phyloP scores from a whole-genome alignment of 192 early-diverging fungal species.

The Coemansia sp. region DNA sequence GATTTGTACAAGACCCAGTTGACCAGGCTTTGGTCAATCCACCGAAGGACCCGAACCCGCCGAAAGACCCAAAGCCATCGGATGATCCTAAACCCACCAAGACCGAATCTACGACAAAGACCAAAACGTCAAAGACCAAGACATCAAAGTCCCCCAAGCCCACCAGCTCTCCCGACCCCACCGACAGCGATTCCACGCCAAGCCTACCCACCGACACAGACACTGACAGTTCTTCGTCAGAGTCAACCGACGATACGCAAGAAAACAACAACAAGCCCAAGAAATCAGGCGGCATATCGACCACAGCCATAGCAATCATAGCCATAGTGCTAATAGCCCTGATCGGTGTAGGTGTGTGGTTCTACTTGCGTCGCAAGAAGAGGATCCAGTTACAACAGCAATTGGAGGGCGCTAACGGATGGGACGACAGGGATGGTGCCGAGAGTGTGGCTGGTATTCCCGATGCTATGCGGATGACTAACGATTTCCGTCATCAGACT shows the following conservation, averaged over 20 bases:
- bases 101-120: not conserved
- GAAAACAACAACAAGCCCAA: not conserved
- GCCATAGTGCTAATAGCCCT: not conserved
- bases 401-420: not conserved
- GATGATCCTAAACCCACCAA: not conserved
- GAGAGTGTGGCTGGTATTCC: not conserved
- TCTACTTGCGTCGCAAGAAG: slow-evolving; percentile 10
- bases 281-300: not conserved
- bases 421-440: not conserved
- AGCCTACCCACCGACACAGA: not conserved
- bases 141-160: not conserved
- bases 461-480: not conserved
- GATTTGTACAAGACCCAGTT: slow-evolving; percentile 31
- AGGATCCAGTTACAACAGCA: not conserved
- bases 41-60: not conserved
- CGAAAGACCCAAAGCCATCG: not conserved
- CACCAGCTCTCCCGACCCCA: not conserved
- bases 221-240: not conserved
- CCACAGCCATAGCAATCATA: not conserved
- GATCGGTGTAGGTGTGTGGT: slow-evolving; percentile 2
- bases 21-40: slow-evolving; percentile 9
- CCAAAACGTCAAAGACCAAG: not conserved
- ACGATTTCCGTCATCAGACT: not conserved
- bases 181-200: not conserved
- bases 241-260: not conserved